Percentiles rank a stretch among this genome's conserved stretches.
These are phyloP conservation scores for Pichia phayaonensis DNA, from an alignment of 805 yeast genomes.

Conservation along the genomic window DNA sequence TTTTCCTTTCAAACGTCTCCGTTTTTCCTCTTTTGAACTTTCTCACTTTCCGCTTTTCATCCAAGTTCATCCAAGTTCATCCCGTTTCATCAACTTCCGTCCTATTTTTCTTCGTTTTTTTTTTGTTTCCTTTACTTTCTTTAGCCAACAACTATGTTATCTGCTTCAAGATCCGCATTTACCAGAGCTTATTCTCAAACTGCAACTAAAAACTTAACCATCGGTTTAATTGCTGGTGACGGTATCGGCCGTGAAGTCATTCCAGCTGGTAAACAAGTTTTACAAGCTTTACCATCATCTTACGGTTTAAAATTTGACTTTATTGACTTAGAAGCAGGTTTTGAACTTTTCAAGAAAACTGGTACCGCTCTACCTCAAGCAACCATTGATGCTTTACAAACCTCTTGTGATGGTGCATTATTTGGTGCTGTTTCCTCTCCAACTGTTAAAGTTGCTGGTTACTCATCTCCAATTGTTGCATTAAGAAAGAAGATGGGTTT, in stretches of 20 bases:
- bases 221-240: conserved; percentile 90
- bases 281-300: conserved; percentile 73
- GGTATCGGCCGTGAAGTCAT: conserved; percentile 98
- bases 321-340: conserved; percentile 87
- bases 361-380: conserved; percentile 94
- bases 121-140: too few species aligned
- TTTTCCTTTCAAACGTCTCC: neutral
- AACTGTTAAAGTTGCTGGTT: conserved; percentile 86
- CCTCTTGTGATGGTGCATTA: conserved; percentile 91
- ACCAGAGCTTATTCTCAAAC: conserved; percentile 25
- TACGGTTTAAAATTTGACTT: conserved; percentile 78
- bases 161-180: neutral
- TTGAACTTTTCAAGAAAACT: conserved; percentile 86
- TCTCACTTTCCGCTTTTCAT: neutral
- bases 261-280: conserved; percentile 87
- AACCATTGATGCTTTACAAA: conserved; percentile 70
- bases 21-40: neutral
- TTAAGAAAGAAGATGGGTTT: conserved; percentile 90
- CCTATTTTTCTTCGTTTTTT: too few species aligned
- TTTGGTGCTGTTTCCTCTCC: conserved; percentile 98
- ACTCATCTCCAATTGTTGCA: conserved; percentile 98
- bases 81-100: neutral
- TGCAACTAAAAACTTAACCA: conserved; percentile 41
- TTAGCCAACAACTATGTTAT: neutral
- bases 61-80: neutral